A percentile compares a stretch with the other conserved stretches of the same genome.
phyloP scores from a whole-genome alignment of 345 rosid species.

The Rubroshorea leprosula region DNA sequence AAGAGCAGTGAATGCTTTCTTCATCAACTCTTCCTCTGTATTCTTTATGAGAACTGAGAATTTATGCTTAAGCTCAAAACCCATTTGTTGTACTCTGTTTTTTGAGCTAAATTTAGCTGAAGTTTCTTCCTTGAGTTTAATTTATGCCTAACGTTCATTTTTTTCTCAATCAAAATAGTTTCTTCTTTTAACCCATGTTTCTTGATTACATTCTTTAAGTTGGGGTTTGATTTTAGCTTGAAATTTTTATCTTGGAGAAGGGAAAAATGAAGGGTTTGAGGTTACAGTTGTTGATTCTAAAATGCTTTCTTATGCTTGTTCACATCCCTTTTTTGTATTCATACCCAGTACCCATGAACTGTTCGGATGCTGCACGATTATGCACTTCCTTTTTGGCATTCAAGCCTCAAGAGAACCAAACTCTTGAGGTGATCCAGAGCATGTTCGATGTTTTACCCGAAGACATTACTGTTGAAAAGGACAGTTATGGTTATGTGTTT shows the following conservation, averaged over 20 bases:
- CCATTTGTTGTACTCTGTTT: not conserved
- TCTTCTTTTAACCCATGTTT: not conserved
- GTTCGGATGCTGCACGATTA: constrained; percentile 74
- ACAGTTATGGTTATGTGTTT: constrained; percentile 47
- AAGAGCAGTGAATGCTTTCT: not conserved
- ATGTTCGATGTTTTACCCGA: constrained; percentile 78
- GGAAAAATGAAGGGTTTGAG: constrained; percentile 30
- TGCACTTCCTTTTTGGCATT: constrained; percentile 88
- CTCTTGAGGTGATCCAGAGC: constrained; percentile 64
- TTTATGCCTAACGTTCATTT: constrained; percentile 3
- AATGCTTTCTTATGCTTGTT: constrained; percentile 17
- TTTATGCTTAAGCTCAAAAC: not conserved
- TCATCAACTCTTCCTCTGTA: not conserved
- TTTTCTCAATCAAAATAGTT: not conserved
- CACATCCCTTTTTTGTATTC: constrained; percentile 24
- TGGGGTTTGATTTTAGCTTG: constrained; percentile 1
- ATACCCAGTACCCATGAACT: constrained; percentile 54
- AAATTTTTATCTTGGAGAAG: not conserved
- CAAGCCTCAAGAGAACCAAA: constrained; percentile 54
- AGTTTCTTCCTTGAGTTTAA: not conserved
- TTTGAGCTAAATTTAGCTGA: not conserved
- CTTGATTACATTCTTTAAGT: not conserved
- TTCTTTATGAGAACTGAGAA: not conserved
- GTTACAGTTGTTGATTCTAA: constrained; percentile 19
- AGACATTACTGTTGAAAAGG: constrained; percentile 52